These are phyloP conservation scores for Pythium aphanidermatum DNA, from an alignment of 352 stramenopile genomes.

Conservation along the genomic window DNA sequence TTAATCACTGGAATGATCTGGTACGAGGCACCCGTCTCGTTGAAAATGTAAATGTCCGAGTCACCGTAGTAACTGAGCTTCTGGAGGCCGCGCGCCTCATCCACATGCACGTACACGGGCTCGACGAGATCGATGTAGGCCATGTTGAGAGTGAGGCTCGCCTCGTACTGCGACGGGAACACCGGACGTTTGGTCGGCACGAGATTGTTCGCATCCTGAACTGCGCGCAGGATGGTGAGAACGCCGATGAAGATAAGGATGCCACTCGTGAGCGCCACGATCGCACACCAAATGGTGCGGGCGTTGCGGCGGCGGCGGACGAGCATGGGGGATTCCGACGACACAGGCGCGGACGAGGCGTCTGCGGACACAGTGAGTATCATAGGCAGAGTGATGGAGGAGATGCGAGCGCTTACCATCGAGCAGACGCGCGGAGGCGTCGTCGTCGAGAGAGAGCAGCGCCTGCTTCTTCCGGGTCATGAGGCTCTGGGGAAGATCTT, in stretches of 20 bases:
- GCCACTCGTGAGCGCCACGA: constrained; percentile 66
- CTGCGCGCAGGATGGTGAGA: constrained; percentile 73
- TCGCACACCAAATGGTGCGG: constrained; percentile 73
- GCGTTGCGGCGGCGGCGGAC: constrained; percentile 57
- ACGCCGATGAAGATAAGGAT: constrained; percentile 79
- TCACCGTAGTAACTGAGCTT: constrained; percentile 87
- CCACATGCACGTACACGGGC: constrained; percentile 80
- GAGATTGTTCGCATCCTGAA: constrained; percentile 72
- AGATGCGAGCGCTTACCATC: constrained; percentile 19
- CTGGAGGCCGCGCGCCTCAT: constrained; percentile 64
- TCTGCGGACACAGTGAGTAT: too few species aligned
- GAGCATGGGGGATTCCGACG: constrained; percentile 25
- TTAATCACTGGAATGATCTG: constrained; percentile 79
- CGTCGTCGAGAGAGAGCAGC: constrained; percentile 39
- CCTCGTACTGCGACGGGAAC: constrained; percentile 84
- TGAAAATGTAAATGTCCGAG: constrained; percentile 86
- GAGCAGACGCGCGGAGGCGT: constrained; percentile 42
- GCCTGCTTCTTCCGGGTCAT: constrained; percentile 70
- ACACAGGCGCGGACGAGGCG: constrained; percentile 1
- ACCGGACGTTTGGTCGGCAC: constrained; percentile 56
- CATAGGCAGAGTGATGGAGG: neutral
- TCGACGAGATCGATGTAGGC: constrained; percentile 87
- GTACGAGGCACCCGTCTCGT: constrained; percentile 68
- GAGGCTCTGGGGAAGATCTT: neutral
- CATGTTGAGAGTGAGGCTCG: constrained; percentile 84